Conservation (phyloP, 768 basidiomycete species). For the Mycena metata region DNA sequence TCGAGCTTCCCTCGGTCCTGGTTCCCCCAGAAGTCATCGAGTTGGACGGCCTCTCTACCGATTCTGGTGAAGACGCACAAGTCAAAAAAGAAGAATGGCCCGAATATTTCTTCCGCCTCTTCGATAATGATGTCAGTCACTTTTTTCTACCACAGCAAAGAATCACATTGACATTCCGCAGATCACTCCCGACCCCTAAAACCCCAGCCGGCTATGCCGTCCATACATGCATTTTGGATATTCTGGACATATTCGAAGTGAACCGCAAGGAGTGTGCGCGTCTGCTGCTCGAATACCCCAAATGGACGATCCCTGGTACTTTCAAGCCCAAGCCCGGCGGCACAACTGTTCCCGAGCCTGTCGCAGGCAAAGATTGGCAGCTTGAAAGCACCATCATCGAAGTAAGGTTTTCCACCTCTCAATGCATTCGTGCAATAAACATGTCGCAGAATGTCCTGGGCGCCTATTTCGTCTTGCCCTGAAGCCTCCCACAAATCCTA, state of each 20-base stretch:
- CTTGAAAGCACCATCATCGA: slow-evolving; percentile 92
- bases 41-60: slow-evolving; percentile 76
- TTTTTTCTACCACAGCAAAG: not conserved
- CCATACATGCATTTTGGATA: slow-evolving; percentile 79
- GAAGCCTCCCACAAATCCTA: slow-evolving; percentile 78
- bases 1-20: slow-evolving; percentile 81
- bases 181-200: slow-evolving; percentile 82
- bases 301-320: slow-evolving; percentile 85
- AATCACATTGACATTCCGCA: slow-evolving; percentile 46
- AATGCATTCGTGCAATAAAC: slow-evolving; percentile 12
- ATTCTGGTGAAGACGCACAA: slow-evolving; percentile 77
- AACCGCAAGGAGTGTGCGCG: slow-evolving; percentile 96
- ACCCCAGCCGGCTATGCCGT: slow-evolving; percentile 86
- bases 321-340: slow-evolving; percentile 86
- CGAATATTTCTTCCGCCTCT: slow-evolving; percentile 75
- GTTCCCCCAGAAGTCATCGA: slow-evolving; percentile 93
- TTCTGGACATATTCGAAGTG: slow-evolving; percentile 91
- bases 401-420: slow-evolving; percentile 54
- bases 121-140: slow-evolving; percentile 66
- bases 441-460: slow-evolving; percentile 75
- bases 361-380: slow-evolving; percentile 82
- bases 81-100: slow-evolving; percentile 90
- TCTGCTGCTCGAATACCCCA: slow-evolving; percentile 86
- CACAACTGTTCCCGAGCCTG: slow-evolving; percentile 62
- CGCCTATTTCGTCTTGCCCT: slow-evolving; percentile 81